Conservation (phyloP, 768 basidiomycete genomes). For the Suillus cothurnatus region DNA sequence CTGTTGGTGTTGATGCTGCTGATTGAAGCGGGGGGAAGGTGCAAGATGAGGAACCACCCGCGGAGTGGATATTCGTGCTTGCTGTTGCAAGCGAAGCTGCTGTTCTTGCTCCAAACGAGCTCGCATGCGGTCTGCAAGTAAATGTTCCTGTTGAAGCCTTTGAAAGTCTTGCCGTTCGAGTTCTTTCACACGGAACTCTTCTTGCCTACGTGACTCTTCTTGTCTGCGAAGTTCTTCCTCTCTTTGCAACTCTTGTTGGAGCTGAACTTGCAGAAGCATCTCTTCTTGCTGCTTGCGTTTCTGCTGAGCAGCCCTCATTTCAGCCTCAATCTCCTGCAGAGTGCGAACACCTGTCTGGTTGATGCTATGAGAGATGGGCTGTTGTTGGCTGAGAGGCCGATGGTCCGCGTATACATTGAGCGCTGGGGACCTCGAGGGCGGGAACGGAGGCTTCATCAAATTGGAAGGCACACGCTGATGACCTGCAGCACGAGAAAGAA, state of each 20-base stretch:
- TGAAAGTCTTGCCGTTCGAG: conserved; percentile 41
- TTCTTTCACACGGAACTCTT: conserved; percentile 30
- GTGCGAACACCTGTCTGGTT: conserved; percentile 54
- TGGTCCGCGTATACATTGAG: conserved; percentile 35
- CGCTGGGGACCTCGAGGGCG: conserved; percentile 23
- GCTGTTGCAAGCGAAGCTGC: conserved; percentile 40
- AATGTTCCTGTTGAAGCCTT: conserved; percentile 48
- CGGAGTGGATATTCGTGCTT: conserved; percentile 49
- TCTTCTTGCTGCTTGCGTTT: conserved; percentile 43
- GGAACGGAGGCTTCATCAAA: conserved; percentile 25
- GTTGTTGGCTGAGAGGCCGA: conserved; percentile 41
- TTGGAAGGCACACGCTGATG: conserved; percentile 27
- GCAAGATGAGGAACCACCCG: conserved; percentile 59
- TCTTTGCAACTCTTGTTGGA: conserved; percentile 46
- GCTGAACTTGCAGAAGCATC: conserved; percentile 42
- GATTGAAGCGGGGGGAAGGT: conserved; percentile 79
- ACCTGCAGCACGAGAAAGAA: conserved; percentile 52
- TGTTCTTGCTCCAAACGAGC: conserved; percentile 31
- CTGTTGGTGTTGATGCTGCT: conserved; percentile 73
- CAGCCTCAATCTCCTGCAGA: conserved; percentile 80
- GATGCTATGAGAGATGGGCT: conserved; percentile 34
- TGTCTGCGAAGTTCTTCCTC: conserved; percentile 21
- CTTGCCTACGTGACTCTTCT: conserved; percentile 24
- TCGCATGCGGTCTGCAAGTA: conserved; percentile 9
- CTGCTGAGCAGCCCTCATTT: conserved; percentile 70